These are phyloP conservation scores for Solanum verrucosum DNA, from an alignment of 257 asterid genomes.

Conservation along the genomic window DNA sequence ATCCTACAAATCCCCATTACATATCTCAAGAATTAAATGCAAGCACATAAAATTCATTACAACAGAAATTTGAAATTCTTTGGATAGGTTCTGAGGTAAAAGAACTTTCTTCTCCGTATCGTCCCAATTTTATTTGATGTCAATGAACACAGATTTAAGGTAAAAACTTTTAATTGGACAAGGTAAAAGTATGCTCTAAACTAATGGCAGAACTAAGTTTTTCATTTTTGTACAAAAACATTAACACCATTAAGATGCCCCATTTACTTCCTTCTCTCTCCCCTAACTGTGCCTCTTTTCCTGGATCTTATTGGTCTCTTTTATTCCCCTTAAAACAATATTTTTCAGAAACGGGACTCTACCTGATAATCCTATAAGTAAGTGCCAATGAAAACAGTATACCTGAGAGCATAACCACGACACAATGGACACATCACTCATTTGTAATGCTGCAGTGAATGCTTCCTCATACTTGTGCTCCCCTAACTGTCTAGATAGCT, in stretches of 20 bases:
- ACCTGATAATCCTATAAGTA: background rate
- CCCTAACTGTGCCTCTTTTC: background rate
- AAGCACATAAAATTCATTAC: background rate
- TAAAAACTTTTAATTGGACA: background rate
- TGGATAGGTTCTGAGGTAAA: background rate
- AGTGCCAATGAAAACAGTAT: conserved; percentile 3
- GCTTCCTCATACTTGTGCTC: conserved; percentile 94
- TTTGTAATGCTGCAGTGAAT: conserved; percentile 77
- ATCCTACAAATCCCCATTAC: background rate
- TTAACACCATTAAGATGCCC: background rate
- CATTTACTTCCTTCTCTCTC: background rate
- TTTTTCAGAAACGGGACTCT: background rate
- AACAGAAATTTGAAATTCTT: background rate
- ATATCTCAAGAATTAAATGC: background rate
- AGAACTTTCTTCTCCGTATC: background rate
- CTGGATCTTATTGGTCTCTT: background rate
- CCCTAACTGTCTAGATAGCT: conserved; percentile 64
- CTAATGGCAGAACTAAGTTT: background rate
- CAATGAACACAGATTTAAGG: background rate
- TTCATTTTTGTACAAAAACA: background rate
- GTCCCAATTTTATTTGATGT: background rate
- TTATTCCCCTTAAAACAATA: background rate
- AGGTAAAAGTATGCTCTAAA: background rate
- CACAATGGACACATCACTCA: conserved; percentile 74
- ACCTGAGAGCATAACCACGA: conserved; percentile 99